Evolutionary conservation across 768 basidiomycete genomes (phyloP).

Genomic region (Lactifluus subvellereus): DNA sequence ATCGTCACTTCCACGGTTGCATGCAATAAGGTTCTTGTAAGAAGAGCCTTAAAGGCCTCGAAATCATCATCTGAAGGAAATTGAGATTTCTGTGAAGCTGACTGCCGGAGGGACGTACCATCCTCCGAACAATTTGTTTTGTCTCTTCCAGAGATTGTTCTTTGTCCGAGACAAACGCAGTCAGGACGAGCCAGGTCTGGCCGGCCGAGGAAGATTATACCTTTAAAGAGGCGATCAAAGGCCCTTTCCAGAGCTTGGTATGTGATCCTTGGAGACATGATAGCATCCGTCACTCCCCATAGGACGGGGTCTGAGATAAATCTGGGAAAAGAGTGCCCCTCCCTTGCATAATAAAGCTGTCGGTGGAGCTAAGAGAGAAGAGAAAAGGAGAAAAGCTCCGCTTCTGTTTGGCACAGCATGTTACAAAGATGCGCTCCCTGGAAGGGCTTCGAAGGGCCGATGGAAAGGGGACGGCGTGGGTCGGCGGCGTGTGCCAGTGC

Average conservation of each 20-base stretch:
- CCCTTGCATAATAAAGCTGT: too few relatives aligned
- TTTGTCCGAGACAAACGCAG: constrained; percentile 28
- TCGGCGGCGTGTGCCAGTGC: too few relatives aligned
- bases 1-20: constrained; percentile 17
- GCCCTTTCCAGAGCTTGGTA: constrained; percentile 28
- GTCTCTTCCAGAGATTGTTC: constrained; percentile 57
- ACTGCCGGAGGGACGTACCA: constrained; percentile 40
- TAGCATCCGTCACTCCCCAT: neutral
- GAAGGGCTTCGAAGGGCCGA: too few relatives aligned
- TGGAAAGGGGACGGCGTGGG: too few relatives aligned
- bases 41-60: constrained; percentile 54
- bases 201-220: constrained; percentile 23
- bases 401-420: too few relatives aligned
- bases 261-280: constrained; percentile 15
- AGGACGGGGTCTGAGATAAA: too few relatives aligned
- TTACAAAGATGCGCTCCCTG: too few relatives aligned
- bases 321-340: too few relatives aligned
- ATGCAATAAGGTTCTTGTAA: constrained; percentile 34
- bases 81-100: neutral
- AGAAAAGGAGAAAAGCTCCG: too few relatives aligned
- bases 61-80: constrained; percentile 64
- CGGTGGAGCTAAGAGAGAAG: too few relatives aligned
- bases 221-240: constrained; percentile 53
- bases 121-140: constrained; percentile 62
- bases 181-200: constrained; percentile 15